Percentiles rank a stretch among this genome's conserved stretches.
Evolutionary conservation across 352 stramenopile species (phyloP).

Genomic region (Elongisporangium prolatum): DNA sequence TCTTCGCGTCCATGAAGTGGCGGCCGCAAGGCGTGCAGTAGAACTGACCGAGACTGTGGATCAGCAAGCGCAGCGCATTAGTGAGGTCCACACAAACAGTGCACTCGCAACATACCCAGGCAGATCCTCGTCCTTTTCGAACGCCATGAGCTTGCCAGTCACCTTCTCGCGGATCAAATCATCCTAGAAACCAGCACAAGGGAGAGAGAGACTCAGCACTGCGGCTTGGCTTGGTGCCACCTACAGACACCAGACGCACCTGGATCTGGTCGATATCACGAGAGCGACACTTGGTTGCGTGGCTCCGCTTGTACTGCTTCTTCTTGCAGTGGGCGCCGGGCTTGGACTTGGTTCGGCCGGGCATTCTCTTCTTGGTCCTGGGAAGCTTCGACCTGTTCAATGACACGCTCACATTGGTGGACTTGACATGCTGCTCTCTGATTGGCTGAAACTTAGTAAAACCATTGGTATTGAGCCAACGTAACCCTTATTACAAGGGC

Average conservation of each 20-base stretch:
- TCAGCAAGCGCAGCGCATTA: background rate
- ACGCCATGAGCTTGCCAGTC: slow-evolving; percentile 51
- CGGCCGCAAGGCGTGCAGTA: slow-evolving; percentile 85
- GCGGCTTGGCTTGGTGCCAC: background rate
- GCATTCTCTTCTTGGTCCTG: slow-evolving; percentile 17
- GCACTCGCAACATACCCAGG: slow-evolving; percentile 51
- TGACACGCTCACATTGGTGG: slow-evolving; percentile 10
- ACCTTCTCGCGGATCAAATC: slow-evolving; percentile 61
- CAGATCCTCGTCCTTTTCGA: slow-evolving; percentile 82
- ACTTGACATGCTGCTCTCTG: slow-evolving; percentile 5
- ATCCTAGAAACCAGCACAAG: slow-evolving; percentile 32
- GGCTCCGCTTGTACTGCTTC: slow-evolving; percentile 83
- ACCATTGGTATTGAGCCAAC: slow-evolving; percentile 5
- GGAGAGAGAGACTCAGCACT: background rate
- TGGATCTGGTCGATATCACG: slow-evolving; percentile 87
- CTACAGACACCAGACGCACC: slow-evolving; percentile 12
- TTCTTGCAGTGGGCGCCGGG: slow-evolving; percentile 77
- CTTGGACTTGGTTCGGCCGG: slow-evolving; percentile 46
- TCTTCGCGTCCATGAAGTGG: slow-evolving; percentile 83
- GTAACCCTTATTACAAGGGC: slow-evolving; percentile 7
- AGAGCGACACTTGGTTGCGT: slow-evolving; percentile 75
- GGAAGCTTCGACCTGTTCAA: background rate
- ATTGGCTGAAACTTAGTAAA: slow-evolving; percentile 14
- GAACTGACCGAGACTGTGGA: slow-evolving; percentile 72
- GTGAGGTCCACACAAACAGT: background rate